Evolutionary conservation across 257 asterid genomes (phyloP), one percentile per base, ranked within the genome.

Genomic region (Paraleonurus japonicus): DNA sequence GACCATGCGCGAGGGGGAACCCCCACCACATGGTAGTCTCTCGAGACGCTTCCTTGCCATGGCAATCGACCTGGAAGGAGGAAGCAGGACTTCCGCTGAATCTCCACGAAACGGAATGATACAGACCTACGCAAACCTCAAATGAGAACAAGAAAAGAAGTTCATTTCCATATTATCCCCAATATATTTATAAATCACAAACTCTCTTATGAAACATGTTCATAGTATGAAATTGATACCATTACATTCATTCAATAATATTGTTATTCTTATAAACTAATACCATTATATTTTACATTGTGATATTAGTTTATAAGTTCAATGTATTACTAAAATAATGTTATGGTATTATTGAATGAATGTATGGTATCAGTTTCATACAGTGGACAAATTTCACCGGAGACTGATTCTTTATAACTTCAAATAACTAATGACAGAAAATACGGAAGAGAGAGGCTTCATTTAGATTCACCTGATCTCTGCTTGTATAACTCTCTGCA

Each of bases 31-130:
- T 43, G 99, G 99, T 76, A 95, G 96, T 80, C 96, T 89, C 86
- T 95, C 99, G 8, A 95, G 96, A 77, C 97, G 98, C 54, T 89
- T 95, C 80, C 95, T 89, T 66, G 99, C 99, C 98, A 95, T 95
- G 64, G 99, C 72, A 75, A 95, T 95, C 59, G 98, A 95, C 82
- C 99, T 85, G 43, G 99, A 95, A 81, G 99, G 99, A 74, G 99
- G 99, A 74, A 95, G 78, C 67, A 95, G 88, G 75, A 95, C 98
- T 85, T 95, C 99, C 59, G 99, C 99, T 48, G 98, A 85, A 82
- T 95, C 99, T 83, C 99, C 99, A n/a, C 99, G 91, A 81, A 95
- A 95, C 7, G 99, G 99, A 77, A 95, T 88, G 83, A 95, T 92
- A 72, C 81, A 80, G n/a, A 91, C 99, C 99, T 94, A 75, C 63